Evolutionary conservation across 2,329 filamentous ascomycete species (phyloP), one percentile per base, ranked within the genome.

Genomic region (Colletotrichum truncatum): DNA sequence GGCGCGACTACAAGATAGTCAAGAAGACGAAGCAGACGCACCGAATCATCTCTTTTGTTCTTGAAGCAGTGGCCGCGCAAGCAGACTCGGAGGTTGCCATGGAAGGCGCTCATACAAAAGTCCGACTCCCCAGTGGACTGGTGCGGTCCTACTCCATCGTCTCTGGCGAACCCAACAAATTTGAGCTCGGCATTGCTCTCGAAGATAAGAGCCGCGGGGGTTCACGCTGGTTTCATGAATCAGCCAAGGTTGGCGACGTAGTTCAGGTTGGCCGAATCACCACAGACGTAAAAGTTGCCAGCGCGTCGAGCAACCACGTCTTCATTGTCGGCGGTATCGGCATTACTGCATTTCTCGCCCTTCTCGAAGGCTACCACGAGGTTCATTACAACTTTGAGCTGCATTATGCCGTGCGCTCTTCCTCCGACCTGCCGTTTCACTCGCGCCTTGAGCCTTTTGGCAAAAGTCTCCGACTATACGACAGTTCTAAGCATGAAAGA

Each of bases 241-340:
- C 73, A 0, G 74, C 82, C 1, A 71, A 80, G 0, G 75, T 81
- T 1, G 87, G 86, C 1, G 83, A 87, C 62, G 68, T 78, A 3
- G 68, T 91, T 7, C 78, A 82, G 8, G 81, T 87, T 2, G 81
- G 84, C 2, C 80, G 80, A 30, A 81, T 89, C 28, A 86, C 82
- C 0, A 72, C 76, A 0, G 84, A 81, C 41, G 80, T 89, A 23
- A 80, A 81, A 2, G 74, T 82, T 2, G 78, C 77, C 0, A 71
- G 64, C 3, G 76, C 81, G 1, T 85, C 85, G 7, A 87, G 85
- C 67, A 80, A 85, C 52, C 88, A 91, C 67, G 79, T 91, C 38
- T 87, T 91, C 70, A 84, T 92, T 28, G 87, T 83, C 0, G 89
- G 86, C 9, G 89, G 89, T 0, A 87, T 91, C 28, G 89, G 89